These are phyloP conservation scores for Solanum peruvianum DNA, from an alignment of 257 asterid genomes.

Conservation along the genomic window DNA sequence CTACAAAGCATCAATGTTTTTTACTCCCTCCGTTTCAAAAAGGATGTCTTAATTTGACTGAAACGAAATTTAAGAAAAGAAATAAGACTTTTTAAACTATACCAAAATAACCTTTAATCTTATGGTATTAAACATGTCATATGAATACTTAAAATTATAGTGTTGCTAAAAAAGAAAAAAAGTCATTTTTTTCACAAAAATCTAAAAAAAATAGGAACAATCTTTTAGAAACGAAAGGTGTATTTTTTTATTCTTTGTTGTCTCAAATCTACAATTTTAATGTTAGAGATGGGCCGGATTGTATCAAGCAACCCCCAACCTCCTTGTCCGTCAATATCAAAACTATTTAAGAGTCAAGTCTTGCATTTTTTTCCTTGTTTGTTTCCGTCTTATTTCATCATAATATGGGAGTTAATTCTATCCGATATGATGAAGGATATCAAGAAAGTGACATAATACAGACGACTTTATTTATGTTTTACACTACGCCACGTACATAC, in stretches of 20 bases:
- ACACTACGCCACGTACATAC: background rate
- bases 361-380: background rate
- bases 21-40: too few relatives aligned
- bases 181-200: too few relatives aligned
- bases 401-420: background rate
- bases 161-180: accelerated
- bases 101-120: too few relatives aligned
- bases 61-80: too few relatives aligned
- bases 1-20: too few relatives aligned
- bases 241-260: too few relatives aligned
- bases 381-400: background rate
- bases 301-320: background rate
- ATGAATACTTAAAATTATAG: too few relatives aligned
- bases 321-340: background rate
- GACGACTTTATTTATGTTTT: background rate
- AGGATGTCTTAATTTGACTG: too few relatives aligned
- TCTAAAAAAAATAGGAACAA: too few relatives aligned
- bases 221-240: too few relatives aligned
- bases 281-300: background rate
- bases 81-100: too few relatives aligned
- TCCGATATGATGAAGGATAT: background rate
- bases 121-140: too few relatives aligned
- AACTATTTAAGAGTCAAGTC: background rate
- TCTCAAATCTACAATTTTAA: background rate
- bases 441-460: background rate